Evolutionary conservation across 139 green algal species (phyloP).

Genomic region (Chlorella vulgaris): DNA sequence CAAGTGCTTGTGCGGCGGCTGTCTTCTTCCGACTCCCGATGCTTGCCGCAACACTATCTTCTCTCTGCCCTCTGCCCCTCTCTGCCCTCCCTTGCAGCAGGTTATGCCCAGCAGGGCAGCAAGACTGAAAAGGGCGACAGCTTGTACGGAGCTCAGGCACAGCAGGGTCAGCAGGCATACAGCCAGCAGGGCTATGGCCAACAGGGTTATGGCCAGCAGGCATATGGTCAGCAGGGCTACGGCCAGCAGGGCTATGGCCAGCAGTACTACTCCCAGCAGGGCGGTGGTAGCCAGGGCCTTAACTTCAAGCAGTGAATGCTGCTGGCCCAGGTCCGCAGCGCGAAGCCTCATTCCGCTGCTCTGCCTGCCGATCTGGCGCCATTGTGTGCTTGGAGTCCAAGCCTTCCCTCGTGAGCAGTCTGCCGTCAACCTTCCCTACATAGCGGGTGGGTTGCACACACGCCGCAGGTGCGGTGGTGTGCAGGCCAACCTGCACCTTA

Average conservation of each 20-base stretch:
- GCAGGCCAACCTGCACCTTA: too few species aligned
- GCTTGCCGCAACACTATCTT: too few species aligned
- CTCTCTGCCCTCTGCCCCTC: too few species aligned
- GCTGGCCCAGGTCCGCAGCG: too few species aligned
- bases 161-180: not conserved
- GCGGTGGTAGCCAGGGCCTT: constrained; percentile 28
- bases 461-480: too few species aligned
- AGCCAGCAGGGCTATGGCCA: not conserved
- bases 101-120: not conserved
- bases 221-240: constrained; percentile 17
- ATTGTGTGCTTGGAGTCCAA: too few species aligned
- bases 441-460: too few species aligned
- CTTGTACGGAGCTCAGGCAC: not conserved
- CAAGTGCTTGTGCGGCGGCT: not conserved
- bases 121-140: constrained; percentile 26
- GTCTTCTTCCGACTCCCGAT: not conserved
- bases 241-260: constrained; percentile 16
- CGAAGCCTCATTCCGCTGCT: too few species aligned
- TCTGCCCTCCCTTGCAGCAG: too few species aligned
- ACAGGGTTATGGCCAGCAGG: constrained; percentile 8
- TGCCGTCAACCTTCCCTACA: too few species aligned
- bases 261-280: constrained; percentile 14
- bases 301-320: constrained; percentile 23
- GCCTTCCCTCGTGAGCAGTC: too few species aligned
- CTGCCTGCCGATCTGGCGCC: too few species aligned